Conservation (phyloP, 345 rosid genomes). For the Clarkia xantiana region DNA sequence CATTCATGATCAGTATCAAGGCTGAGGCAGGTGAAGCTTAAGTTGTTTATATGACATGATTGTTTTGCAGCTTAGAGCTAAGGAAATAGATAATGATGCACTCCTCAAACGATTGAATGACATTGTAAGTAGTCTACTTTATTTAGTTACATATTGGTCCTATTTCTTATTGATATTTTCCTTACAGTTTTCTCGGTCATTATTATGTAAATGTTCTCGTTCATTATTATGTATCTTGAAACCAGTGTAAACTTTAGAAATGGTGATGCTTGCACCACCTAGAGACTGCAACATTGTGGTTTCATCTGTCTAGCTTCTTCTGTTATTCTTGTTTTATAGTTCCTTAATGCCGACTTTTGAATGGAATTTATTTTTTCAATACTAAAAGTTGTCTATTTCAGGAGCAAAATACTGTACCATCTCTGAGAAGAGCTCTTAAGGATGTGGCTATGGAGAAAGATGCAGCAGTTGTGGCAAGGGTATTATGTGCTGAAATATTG, state of each 20-base stretch:
- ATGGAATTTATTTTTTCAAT: background rate
- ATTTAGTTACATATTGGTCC: no score
- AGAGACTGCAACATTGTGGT: no score
- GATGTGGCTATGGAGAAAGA: slow-evolving; percentile 99
- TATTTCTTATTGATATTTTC: no score
- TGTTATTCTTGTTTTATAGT: no score
- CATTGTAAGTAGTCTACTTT: slow-evolving; percentile 28
- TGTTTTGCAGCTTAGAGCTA: slow-evolving; percentile 43
- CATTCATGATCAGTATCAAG: background rate
- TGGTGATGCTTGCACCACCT: no score
- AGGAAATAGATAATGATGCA: slow-evolving; percentile 40
- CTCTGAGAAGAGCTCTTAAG: slow-evolving; percentile 83
- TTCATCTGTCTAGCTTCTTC: no score
- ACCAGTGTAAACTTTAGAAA: no score
- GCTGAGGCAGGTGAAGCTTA: background rate
- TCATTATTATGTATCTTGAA: no score
- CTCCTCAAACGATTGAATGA: slow-evolving; percentile 47
- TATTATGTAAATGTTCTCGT: no score
- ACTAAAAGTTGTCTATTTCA: slow-evolving; percentile 12
- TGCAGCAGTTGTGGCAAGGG: slow-evolving; percentile 95
- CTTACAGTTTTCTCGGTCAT: no score
- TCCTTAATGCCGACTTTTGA: no score
- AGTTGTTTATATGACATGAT: slow-evolving; percentile 1
- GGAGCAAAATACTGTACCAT: slow-evolving; percentile 82
- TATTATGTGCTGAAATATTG: slow-evolving; percentile 8